These are phyloP conservation scores for Medicago arabica DNA, from an alignment of 306 rosid genomes.

Conservation along the genomic window DNA sequence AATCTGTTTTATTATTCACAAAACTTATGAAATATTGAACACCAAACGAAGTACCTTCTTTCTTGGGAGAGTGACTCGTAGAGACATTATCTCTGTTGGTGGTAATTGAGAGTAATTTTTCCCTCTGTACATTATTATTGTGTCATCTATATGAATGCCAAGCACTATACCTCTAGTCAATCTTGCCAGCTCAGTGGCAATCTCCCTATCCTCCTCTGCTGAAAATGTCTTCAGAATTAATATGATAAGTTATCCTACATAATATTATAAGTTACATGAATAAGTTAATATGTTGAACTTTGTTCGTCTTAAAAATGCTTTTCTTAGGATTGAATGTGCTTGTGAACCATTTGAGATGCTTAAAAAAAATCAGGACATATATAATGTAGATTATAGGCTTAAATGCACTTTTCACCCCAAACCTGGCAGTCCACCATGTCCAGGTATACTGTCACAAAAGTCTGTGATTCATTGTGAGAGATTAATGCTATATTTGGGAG, in stretches of 20 bases:
- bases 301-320: too few species aligned
- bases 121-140: conserved; percentile 94
- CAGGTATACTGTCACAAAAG: conserved; percentile 95
- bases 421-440: conserved; percentile 99
- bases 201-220: conserved; percentile 89
- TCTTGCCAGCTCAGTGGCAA: conserved; percentile 89
- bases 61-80: conserved; percentile 84
- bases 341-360: too few species aligned
- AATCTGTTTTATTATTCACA: conserved; percentile 7
- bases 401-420: too few species aligned
- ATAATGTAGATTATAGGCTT: too few species aligned
- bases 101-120: conserved; percentile 97
- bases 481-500: conserved; percentile 31
- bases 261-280: conserved; percentile 88
- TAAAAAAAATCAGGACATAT: too few species aligned
- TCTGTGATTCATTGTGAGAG: conserved; percentile 61
- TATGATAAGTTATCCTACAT: too few species aligned
- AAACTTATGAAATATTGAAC: conserved; percentile 15
- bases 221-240: conserved; percentile 86
- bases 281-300: conserved; percentile 92
- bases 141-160: conserved; percentile 81
- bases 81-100: conserved; percentile 98
- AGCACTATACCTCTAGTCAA: conserved; percentile 89
- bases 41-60: conserved; percentile 65
- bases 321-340: too few species aligned